Base-by-base conservation (phyloP, 2,329 filamentous ascomycete genomes). In the Epichloe sibirici region DNA sequence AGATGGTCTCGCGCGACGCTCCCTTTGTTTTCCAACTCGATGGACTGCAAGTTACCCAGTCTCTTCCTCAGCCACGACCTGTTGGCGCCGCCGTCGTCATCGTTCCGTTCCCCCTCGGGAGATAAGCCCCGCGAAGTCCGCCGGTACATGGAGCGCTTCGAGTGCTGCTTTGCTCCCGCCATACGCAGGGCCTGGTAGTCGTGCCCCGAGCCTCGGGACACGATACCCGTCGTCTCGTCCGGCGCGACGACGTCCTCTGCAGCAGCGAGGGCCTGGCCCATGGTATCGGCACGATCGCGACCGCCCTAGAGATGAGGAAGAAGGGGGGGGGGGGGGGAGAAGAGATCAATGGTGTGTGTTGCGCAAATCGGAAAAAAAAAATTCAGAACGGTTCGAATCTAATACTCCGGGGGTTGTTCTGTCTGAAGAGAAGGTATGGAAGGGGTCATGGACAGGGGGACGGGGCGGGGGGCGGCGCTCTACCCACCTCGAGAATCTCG, bases 21-120 rank as follows among this genome's bases (percentile, higher is more conserved):
- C 40, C 88, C 88, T 68, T 89, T 91, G 63, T 93, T 93, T 67
- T 93, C 88, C 55, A 93, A 69, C 71, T 91, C 87, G 49, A 93
- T 76, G 5, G 78, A 79, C 60, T 72, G 74, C 50, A 83, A 75
- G 53, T 72, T 67, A 7, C 64, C 68, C 25, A 74, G 58, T 40
- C 79, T 65, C 35, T 63, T 63, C 59, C 71, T 70, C 75, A 77
- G 82, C 77, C 82, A 82, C 43, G 58, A 56, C 55, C 23, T 61
- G 6, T 55, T 54, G 35, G 61, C 55, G 6, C 58, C 58, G n/a
- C 59, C 54, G 31, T 55, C 57, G 9, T 58, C 62, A 31, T 54
- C 11, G 6, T 31, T 5, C 9, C 9, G 28, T 31, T 11, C 38
- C 37, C 53, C 53, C 47, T 57, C 50, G 43, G 43, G 50, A 46